These are phyloP conservation scores for Rhizopus delemar DNA, from an alignment of 371 early-diverging fungal species.

Conservation along the genomic window DNA sequence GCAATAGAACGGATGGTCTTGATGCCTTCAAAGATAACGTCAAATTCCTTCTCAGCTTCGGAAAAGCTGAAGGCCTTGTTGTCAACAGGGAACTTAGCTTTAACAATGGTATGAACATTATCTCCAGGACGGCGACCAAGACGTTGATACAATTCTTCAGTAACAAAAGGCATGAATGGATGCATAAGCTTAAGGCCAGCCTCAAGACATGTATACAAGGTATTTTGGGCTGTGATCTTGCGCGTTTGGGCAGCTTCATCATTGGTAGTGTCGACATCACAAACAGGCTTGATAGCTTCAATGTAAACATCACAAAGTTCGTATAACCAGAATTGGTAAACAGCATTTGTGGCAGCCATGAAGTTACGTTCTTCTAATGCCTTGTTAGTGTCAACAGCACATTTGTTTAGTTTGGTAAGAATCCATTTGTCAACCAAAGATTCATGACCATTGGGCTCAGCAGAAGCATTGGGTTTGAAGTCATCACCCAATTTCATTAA, in stretches of 20 bases:
- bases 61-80: conserved; percentile 51
- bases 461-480: conserved; percentile 68
- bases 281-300: conserved; percentile 88
- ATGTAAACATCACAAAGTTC: conserved; percentile 99
- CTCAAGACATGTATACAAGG: conserved; percentile 93
- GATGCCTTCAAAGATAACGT: conserved; percentile 73
- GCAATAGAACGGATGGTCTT: conserved; percentile 76
- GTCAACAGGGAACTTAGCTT: conserved; percentile 68
- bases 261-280: conserved; percentile 61
- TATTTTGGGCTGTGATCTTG: conserved; percentile 73
- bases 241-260: conserved; percentile 50
- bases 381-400: conserved; percentile 76
- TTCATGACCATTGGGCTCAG: conserved; percentile 76
- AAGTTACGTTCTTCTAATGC: conserved; percentile 89
- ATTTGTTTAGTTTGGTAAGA: conserved; percentile 83
- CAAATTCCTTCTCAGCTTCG: conserved; percentile 77
- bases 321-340: conserved; percentile 96
- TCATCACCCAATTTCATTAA: conserved; percentile 87
- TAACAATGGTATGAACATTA: conserved; percentile 60
- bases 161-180: conserved; percentile 99
- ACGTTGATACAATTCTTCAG: conserved; percentile 98
- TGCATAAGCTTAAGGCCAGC: conserved; percentile 92
- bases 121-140: conserved; percentile 75
- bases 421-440: conserved; percentile 95
- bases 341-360: conserved; percentile 89